phyloP scores from a whole-genome alignment of 805 yeast species.

The Nakazawaea ishiwadae region DNA sequence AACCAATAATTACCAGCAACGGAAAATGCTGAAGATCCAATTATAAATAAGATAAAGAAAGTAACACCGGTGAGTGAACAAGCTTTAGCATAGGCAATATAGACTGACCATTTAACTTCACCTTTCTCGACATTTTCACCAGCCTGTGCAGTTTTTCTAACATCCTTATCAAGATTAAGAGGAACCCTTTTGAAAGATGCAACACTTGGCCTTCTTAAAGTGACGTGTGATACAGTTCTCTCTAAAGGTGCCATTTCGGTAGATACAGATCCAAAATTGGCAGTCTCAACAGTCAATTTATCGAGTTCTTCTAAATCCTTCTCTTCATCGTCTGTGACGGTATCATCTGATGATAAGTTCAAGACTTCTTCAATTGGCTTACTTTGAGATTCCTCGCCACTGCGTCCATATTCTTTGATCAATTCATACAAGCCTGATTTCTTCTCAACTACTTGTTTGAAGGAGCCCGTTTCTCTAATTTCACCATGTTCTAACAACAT shows the following conservation, averaged over 20 bases:
- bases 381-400: background rate
- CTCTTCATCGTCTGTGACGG: conserved; percentile 13
- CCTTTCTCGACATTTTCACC: conserved; percentile 56
- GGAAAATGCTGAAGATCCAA: conserved; percentile 22
- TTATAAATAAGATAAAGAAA: conserved; percentile 28
- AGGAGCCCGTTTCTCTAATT: conserved; percentile 54
- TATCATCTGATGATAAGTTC: conserved; percentile 8
- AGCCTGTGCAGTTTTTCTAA: conserved; percentile 38
- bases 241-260: conserved; percentile 13
- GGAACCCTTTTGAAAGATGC: conserved; percentile 51
- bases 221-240: conserved; percentile 17
- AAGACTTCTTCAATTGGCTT: background rate
- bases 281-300: conserved; percentile 14
- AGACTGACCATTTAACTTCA: conserved; percentile 49
- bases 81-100: conserved; percentile 51
- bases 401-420: conserved; percentile 32
- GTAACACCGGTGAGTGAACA: conserved; percentile 49
- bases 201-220: conserved; percentile 56
- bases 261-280: conserved; percentile 17
- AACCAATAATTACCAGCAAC: conserved; percentile 86
- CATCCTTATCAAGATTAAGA: conserved; percentile 20
- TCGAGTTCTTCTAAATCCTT: conserved; percentile 12
- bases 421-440: conserved; percentile 28
- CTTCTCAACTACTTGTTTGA: conserved; percentile 29
- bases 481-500: conserved; percentile 50